phyloP scores from a whole-genome alignment of 2,329 filamentous ascomycete species.

The Neobulgaria alba region DNA sequence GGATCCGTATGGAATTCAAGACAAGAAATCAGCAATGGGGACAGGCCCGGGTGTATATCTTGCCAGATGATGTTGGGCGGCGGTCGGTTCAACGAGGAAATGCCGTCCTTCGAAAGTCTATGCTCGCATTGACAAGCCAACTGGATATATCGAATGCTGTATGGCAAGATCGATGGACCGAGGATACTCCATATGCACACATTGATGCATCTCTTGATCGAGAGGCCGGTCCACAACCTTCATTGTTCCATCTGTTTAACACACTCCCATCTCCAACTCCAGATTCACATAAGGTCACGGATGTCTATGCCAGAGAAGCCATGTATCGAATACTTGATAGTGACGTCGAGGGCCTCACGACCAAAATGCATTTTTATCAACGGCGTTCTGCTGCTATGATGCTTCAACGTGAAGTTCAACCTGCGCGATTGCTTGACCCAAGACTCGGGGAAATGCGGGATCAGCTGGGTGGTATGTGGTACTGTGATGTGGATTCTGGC shows the following conservation, averaged over 20 bases:
- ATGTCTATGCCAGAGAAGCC: constrained; percentile 42
- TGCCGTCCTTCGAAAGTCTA: constrained; percentile 35
- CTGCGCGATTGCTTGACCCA: constrained; percentile 61
- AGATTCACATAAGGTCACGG: constrained; percentile 37
- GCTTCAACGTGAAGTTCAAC: constrained; percentile 68
- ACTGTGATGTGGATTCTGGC: constrained; percentile 58
- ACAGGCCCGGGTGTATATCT: constrained; percentile 47
- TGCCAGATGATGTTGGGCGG: constrained; percentile 57
- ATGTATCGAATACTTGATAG: constrained; percentile 48
- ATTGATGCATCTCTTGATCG: constrained; percentile 29
- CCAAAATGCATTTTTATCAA: constrained; percentile 69
- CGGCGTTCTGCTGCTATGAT: constrained; percentile 71
- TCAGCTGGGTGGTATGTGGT: constrained; percentile 56
- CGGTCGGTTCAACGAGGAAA: constrained; percentile 41
- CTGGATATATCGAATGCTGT: constrained; percentile 47
- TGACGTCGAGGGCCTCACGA: constrained; percentile 48
- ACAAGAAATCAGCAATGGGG: constrained; percentile 13
- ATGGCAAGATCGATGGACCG: constrained; percentile 43
- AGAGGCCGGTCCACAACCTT: constrained; percentile 33
- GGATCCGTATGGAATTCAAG: constrained; percentile 27
- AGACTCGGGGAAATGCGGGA: constrained; percentile 53
- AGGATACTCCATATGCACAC: constrained; percentile 28
- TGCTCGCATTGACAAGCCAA: constrained; percentile 39
- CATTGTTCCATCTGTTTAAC: constrained; percentile 66
- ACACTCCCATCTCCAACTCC: constrained; percentile 60